These are phyloP conservation scores for Fusarium bactridioides DNA, from an alignment of 2,329 filamentous ascomycete genomes.

Conservation along the genomic window DNA sequence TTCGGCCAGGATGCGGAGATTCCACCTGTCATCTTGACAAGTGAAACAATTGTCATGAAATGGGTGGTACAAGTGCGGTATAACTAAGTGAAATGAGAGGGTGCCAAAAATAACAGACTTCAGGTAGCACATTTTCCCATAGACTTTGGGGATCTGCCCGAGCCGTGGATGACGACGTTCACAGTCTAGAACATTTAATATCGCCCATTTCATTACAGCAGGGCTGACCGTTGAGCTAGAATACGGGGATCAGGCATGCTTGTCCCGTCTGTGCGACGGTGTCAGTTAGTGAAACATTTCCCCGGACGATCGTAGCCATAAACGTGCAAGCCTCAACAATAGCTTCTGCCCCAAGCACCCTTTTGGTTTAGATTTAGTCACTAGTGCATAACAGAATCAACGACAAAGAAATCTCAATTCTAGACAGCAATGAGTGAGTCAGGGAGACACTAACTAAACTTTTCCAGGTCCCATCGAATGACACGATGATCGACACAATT, in stretches of 20 bases:
- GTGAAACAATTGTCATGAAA: neutral
- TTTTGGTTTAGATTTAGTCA: neutral
- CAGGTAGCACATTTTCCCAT: neutral
- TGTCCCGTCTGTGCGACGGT: neutral
- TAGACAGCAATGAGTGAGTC: neutral
- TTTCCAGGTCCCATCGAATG: neutral
- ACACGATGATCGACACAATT: neutral
- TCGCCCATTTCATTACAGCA: neutral
- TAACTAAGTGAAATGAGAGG: neutral
- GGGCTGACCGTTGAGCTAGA: slow-evolving; percentile 3
- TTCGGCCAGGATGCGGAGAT: neutral
- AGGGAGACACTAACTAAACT: neutral
- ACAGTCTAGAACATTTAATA: neutral
- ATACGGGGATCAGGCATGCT: neutral
- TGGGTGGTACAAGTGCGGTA: neutral
- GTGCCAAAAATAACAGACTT: neutral
- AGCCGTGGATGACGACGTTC: neutral
- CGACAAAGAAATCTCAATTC: neutral
- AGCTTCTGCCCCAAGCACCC: neutral
- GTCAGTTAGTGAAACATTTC: neutral
- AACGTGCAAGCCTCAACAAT: neutral
- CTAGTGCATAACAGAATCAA: neutral
- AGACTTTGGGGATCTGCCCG: neutral
- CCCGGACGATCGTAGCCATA: neutral
- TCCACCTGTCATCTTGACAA: neutral